Percentiles rank a stretch among this genome's conserved stretches.
These are phyloP conservation scores for Turnera subulata DNA, from an alignment of 345 rosid genomes.

Conservation along the genomic window DNA sequence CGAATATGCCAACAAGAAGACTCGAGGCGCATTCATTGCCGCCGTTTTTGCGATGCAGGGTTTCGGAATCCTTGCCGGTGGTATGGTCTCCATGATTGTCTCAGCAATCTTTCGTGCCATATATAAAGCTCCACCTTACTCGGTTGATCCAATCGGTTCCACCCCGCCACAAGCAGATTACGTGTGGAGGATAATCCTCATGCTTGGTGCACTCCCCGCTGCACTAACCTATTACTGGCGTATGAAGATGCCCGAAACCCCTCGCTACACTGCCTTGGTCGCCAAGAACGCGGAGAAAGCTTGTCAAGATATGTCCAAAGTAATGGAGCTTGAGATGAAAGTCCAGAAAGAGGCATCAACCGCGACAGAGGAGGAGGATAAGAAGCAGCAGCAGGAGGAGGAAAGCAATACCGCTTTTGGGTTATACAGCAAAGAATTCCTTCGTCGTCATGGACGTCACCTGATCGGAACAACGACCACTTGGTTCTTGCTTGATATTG, in stretches of 20 bases:
- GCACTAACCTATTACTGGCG: not conserved
- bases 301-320: no score
- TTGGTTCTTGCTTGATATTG: no score
- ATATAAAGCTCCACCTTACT: conserved; percentile 3
- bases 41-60: conserved; percentile 9
- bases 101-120: not conserved
- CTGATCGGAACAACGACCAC: no score
- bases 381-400: no score
- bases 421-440: no score
- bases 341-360: no score
- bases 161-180: conserved; percentile 4
- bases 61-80: conserved; percentile 7
- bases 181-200: no score
- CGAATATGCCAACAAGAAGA: conserved; percentile 16
- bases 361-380: no score
- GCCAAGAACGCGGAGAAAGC: not conserved
- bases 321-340: no score
- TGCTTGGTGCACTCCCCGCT: not conserved
- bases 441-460: no score
- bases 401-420: no score
- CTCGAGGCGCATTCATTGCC: conserved; percentile 7
- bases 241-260: not conserved
- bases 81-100: not conserved
- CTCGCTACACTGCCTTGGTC: not conserved
- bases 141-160: not conserved